Evolutionary conservation across 163 green algal genomes (phyloP), one percentile per base, ranked within the genome.

Genomic region (Scenedesmus sp.): DNA sequence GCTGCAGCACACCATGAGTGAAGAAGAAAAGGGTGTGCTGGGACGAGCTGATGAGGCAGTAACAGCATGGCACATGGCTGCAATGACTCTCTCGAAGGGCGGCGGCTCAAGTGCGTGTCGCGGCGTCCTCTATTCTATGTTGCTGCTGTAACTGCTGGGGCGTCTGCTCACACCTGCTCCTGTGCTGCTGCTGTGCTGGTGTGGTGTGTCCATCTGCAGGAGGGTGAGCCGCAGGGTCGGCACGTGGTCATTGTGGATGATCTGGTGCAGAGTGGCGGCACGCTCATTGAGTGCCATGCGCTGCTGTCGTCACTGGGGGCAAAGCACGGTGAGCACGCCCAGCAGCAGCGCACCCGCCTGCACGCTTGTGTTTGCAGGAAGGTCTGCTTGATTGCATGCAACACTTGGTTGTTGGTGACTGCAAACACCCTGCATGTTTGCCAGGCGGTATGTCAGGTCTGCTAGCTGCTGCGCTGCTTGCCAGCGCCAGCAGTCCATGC

Each of bases 161-260:
- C 74, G n/a, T 9, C 15, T 82, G 74, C 1, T 7, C 34, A n/a
- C 1, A 34, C 3, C 13, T 57, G 77, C 34, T 56, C 10, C 77
- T 60, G 77, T 57, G 77, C 12, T 26, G 2, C 34, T 46, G 34
- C 34, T 46, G 34, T 1, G 34, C 34, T 79, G 70, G 0, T 0
- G 70, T 52, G 9, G 64, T 73, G 64, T 16, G 64, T 46, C 34
- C 79, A 55, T 2, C 85, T 86, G 34, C 97, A 99, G 94, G 98
- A 99, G 94, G 98, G 98, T 6, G 95, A 97, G 34, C 93, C 97
- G 1, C 82, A 94, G 76, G 98, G 97, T 8, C 95, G 98, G 13
- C 98, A 99, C 91, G 96, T 99, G 7, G 97, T 99, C n/a, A 99
- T 99, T 70, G 98, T 99, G 54, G 98, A 99, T 92, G 98, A 99